phyloP scores from a whole-genome alignment of 108 stramenopile species.

The Skeletonema marinoi region DNA sequence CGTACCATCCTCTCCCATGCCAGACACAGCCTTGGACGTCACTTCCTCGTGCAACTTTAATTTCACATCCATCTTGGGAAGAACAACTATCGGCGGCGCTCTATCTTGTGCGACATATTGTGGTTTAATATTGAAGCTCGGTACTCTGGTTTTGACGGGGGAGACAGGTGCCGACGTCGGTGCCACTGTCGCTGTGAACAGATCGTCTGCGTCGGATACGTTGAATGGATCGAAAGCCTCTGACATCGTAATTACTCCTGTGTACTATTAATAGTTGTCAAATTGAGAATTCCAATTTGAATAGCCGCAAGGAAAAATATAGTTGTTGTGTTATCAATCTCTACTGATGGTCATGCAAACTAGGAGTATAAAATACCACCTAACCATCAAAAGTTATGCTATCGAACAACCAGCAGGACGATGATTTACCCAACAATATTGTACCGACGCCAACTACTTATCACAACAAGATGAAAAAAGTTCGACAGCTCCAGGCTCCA shows the following conservation, averaged over 20 bases:
- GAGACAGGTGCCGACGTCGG: background rate
- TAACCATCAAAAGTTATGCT: too few species aligned
- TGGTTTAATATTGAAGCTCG: background rate
- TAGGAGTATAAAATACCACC: too few species aligned
- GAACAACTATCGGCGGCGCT: background rate
- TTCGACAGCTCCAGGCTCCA: too few species aligned
- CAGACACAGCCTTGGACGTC: conserved; percentile 38
- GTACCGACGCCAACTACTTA: too few species aligned
- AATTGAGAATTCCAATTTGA: too few species aligned
- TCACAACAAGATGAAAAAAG: too few species aligned
- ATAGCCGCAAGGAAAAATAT: too few species aligned
- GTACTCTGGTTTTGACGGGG: background rate
- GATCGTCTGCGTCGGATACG: background rate
- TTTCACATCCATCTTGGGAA: conserved; percentile 38
- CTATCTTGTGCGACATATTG: background rate
- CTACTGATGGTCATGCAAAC: too few species aligned
- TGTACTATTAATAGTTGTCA: too few species aligned
- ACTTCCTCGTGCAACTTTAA: conserved; percentile 70
- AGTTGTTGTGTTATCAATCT: too few species aligned
- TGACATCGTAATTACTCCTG: background rate
- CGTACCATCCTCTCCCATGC: conserved; percentile 41
- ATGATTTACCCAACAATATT: too few species aligned
- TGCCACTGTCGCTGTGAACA: background rate
- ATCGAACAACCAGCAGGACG: too few species aligned
- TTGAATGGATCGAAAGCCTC: conserved; percentile 3